These are phyloP conservation scores for Botryotinia globosa DNA, from an alignment of 2,329 filamentous ascomycete species.

Conservation along the genomic window DNA sequence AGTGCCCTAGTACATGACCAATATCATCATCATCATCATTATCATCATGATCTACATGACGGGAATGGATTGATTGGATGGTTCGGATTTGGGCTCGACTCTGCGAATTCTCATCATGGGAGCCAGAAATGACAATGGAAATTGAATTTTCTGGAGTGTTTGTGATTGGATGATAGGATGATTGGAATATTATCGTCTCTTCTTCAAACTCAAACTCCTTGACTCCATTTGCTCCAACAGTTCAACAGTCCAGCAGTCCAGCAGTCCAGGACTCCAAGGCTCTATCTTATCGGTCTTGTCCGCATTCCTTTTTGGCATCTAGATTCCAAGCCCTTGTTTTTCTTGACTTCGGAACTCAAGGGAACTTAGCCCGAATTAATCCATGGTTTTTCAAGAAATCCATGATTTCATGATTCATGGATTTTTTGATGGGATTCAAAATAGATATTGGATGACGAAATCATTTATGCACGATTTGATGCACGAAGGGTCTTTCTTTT, in stretches of 20 bases:
- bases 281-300: not conserved
- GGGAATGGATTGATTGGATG: not conserved
- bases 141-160: not conserved
- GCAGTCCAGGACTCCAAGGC: not conserved
- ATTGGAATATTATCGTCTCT: not conserved
- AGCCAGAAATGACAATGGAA: not conserved
- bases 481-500: conserved; percentile 1
- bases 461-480: not conserved
- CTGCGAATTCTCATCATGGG: no score
- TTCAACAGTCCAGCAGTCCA: no score
- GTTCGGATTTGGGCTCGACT: not conserved
- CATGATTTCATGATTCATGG: not conserved
- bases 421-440: not conserved
- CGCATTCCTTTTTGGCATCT: not conserved
- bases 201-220: not conserved
- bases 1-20: not conserved
- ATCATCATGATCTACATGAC: not conserved
- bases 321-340: not conserved
- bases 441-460: not conserved
- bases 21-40: not conserved
- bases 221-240: not conserved
- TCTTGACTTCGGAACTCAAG: not conserved
- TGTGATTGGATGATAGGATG: not conserved
- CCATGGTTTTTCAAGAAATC: not conserved
- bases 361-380: not conserved